These are phyloP conservation scores for Gynandropsis gynandra DNA, from an alignment of 345 rosid genomes.

Conservation along the genomic window DNA sequence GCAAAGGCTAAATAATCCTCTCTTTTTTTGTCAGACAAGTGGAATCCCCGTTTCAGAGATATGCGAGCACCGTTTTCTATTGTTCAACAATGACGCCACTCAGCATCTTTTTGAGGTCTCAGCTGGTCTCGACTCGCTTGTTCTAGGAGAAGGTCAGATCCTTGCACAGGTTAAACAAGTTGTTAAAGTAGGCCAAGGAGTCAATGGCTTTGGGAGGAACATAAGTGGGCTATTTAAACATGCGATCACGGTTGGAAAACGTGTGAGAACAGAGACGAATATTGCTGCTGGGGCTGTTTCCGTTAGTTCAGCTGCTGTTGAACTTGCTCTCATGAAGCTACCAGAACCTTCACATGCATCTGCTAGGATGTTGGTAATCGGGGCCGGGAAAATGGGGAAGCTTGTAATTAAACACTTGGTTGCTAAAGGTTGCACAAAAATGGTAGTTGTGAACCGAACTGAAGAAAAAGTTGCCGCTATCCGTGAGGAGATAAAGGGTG, in stretches of 20 bases:
- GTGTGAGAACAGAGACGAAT: slow-evolving; percentile 69
- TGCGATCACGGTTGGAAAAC: slow-evolving; percentile 63
- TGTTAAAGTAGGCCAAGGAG: slow-evolving; percentile 71
- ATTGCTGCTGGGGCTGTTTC: slow-evolving; percentile 77
- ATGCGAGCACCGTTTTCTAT: slow-evolving; percentile 68
- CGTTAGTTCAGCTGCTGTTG: slow-evolving; percentile 75
- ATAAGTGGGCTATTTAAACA: slow-evolving; percentile 69
- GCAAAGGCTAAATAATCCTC: slow-evolving; percentile 5
- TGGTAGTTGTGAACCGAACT: slow-evolving; percentile 60
- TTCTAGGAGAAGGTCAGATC: slow-evolving; percentile 78
- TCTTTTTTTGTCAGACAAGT: slow-evolving; percentile 49
- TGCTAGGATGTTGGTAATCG: slow-evolving; percentile 56
- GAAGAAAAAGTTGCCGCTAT: slow-evolving; percentile 82
- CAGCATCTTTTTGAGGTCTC: slow-evolving; percentile 87
- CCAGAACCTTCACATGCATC: slow-evolving; percentile 40
- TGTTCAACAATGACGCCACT: slow-evolving; percentile 84
- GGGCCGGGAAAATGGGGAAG: slow-evolving; percentile 84
- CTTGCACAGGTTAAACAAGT: slow-evolving; percentile 78
- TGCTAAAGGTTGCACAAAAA: slow-evolving; percentile 58
- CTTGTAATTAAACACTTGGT: slow-evolving; percentile 75
- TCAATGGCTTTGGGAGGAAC: slow-evolving; percentile 64
- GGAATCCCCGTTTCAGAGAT: slow-evolving; percentile 66
- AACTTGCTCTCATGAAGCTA: slow-evolving; percentile 64
- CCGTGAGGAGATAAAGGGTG: slow-evolving; percentile 56
- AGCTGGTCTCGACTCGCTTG: slow-evolving; percentile 84